A percentile compares a stretch with the other conserved stretches of the same genome.
Conservation (phyloP, 306 rosid genomes). For the Cucurbita argyrosperma region DNA sequence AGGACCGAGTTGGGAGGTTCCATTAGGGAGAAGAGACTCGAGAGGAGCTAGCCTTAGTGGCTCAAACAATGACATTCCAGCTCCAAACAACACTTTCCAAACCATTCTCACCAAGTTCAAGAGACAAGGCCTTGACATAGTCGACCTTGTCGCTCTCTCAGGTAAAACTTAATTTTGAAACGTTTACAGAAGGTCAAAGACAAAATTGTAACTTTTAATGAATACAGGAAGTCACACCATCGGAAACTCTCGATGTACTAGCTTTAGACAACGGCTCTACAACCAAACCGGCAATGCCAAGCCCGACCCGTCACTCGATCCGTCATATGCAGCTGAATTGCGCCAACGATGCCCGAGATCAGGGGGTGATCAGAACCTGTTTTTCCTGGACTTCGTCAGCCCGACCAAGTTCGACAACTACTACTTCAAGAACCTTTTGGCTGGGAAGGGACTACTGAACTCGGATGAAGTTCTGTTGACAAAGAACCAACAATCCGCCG, state of each 20-base stretch:
- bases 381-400: slow-evolving; percentile 50
- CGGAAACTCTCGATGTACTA: slow-evolving; percentile 66
- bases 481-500: slow-evolving; percentile 29
- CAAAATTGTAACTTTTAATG: background rate
- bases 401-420: slow-evolving; percentile 61
- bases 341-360: slow-evolving; percentile 51
- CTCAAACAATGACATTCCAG: slow-evolving; percentile 77
- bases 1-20: slow-evolving; percentile 83
- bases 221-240: slow-evolving; percentile 71
- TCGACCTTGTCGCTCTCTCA: slow-evolving; percentile 87
- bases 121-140: slow-evolving; percentile 62
- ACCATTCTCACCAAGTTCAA: slow-evolving; percentile 81
- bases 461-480: slow-evolving; percentile 73
- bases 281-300: slow-evolving; percentile 65
- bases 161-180: slow-evolving; percentile 21
- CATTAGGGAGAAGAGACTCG: slow-evolving; percentile 82
- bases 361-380: slow-evolving; percentile 72
- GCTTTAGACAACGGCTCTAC: slow-evolving; percentile 84
- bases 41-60: slow-evolving; percentile 69
- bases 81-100: slow-evolving; percentile 93
- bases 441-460: slow-evolving; percentile 53
- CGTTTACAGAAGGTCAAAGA: no score
- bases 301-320: slow-evolving; percentile 48
- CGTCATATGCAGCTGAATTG: slow-evolving; percentile 40
- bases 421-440: slow-evolving; percentile 80